A percentile compares a stretch with the other conserved stretches of the same genome.
phyloP scores from a whole-genome alignment of 805 yeast genomes.

The Saccharomycopsis sp. region DNA sequence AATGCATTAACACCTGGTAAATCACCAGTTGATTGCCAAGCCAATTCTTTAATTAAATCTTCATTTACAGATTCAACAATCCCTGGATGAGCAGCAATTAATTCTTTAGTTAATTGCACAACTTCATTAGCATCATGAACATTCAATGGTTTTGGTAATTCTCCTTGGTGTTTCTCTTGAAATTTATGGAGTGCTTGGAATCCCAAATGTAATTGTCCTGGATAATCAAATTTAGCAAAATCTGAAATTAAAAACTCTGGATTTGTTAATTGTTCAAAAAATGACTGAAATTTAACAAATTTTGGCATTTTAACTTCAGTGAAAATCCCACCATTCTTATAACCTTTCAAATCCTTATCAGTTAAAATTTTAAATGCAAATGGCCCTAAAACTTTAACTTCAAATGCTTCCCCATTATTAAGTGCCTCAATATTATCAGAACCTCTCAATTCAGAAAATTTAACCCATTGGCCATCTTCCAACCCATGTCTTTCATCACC shows the following conservation, averaged over 20 bases:
- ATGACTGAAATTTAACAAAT: conserved; percentile 52
- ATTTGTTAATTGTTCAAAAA: conserved; percentile 53
- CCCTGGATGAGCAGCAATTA: conserved; percentile 47
- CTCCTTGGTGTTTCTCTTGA: conserved; percentile 50
- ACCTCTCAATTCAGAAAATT: conserved; percentile 81
- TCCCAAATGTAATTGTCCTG: conserved; percentile 84
- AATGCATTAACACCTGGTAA: conserved; percentile 85
- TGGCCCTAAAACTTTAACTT: conserved; percentile 89
- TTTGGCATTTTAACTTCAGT: conserved; percentile 87
- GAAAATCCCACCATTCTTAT: conserved; percentile 80
- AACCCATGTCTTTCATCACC: conserved; percentile 91
- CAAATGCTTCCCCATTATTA: conserved; percentile 66
- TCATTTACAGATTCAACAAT: conserved; percentile 54
- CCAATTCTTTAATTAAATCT: conserved; percentile 58
- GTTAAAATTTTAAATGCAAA: conserved; percentile 72
- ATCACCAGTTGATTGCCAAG: conserved; percentile 88
- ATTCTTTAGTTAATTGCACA: conserved; percentile 48
- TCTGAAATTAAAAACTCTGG: conserved; percentile 84
- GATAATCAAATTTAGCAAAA: conserved; percentile 90
- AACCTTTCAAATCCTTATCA: conserved; percentile 49
- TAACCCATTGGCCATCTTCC: conserved; percentile 86
- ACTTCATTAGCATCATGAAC: conserved; percentile 68
- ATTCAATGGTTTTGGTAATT: conserved; percentile 71
- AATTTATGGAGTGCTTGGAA: conserved; percentile 85
- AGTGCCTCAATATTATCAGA: conserved; percentile 41